Evolutionary conservation across 2,329 filamentous ascomycete genomes (phyloP), one percentile per base, ranked within the genome.

Genomic region (Polytolypa hystricis): DNA sequence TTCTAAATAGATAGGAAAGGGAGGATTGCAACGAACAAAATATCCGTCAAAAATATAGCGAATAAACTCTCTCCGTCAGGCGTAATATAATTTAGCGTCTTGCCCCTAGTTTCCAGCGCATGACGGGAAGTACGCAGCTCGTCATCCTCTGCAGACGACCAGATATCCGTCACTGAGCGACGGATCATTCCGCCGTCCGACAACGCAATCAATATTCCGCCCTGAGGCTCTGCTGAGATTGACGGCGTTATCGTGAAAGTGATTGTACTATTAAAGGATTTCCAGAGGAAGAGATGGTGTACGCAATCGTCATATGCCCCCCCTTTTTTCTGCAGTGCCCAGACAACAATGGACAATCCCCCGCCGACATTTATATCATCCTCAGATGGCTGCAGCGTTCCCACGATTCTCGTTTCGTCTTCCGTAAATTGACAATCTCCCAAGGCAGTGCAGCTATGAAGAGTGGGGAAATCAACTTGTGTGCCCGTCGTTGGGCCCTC

Each of bases 351-450:
- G 21, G 33, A 27, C 4, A 9, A 16, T 20, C 33, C 33, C 14
- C 33, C 25, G 5, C 21, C 33, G 4, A 8, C 17, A 29, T 33
- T 33, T 21, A 33, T 14, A 10, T 30, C 25, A 15, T 37, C 28
- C 26, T 37, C 34, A 11, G 34, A 18, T 7, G 25, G 26, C n/a
- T 30, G 26, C 2, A 30, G 16, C 14, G 10, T 21, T 8, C 16
- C 34, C 2, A 37, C 17, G 12, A 37, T 21, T 20, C 19, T 30
- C 12, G 15, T 20, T 30, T 37, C 34, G 17, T 37, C 14, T 18
- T 30, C 34, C n/a, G 34, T 30, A 16, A 37, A 37, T 17, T 23
- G 34, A 37, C 34, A 37, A 16, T 37, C 16, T 5, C 27, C 5
- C 6, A 37, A 5, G n/a, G n/a, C 34, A 7, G 28, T 11, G 17